Evolutionary conservation across 164 flowering plant genomes (phyloP).

Genomic region (Echeveria elegans): DNA sequence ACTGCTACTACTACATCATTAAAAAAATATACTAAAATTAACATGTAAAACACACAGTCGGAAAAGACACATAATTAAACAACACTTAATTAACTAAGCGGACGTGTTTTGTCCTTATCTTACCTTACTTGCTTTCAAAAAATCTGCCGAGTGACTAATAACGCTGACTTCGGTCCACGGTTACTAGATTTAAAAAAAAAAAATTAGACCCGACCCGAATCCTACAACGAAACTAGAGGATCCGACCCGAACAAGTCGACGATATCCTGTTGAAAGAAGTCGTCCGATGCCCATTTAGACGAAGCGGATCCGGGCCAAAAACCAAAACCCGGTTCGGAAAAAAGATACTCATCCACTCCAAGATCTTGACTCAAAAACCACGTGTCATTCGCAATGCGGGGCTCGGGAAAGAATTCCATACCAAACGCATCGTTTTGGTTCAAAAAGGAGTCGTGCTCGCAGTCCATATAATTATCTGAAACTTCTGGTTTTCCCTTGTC

Average conservation of each 20-base stretch:
- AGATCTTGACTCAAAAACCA: neutral
- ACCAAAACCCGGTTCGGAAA: slow-evolving; percentile 11
- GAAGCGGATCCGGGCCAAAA: slow-evolving; percentile 21
- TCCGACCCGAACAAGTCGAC: slow-evolving; percentile 67
- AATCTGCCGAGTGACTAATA: slow-evolving; percentile 2
- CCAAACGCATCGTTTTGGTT: slow-evolving; percentile 17
- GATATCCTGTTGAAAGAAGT: slow-evolving; percentile 46
- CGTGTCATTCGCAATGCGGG: slow-evolving; percentile 10
- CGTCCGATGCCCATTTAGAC: slow-evolving; percentile 22
- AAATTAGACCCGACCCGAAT: neutral
- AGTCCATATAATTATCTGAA: slow-evolving; percentile 3
- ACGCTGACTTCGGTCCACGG: neutral
- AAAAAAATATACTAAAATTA: neutral
- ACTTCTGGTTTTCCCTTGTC: neutral
- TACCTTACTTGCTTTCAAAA: neutral
- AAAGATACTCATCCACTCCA: neutral
- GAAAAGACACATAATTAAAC: neutral
- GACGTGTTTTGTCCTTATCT: neutral
- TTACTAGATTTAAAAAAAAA: too few relatives aligned
- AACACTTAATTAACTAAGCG: neutral
- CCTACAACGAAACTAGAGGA: slow-evolving; percentile 27
- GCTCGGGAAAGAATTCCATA: slow-evolving; percentile 26
- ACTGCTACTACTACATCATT: too few relatives aligned
- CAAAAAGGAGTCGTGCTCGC: slow-evolving; percentile 15
- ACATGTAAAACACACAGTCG: neutral